These are phyloP conservation scores for Amniculicola lignicola DNA, from an alignment of 495 filamentous ascomycete species.

Conservation along the genomic window DNA sequence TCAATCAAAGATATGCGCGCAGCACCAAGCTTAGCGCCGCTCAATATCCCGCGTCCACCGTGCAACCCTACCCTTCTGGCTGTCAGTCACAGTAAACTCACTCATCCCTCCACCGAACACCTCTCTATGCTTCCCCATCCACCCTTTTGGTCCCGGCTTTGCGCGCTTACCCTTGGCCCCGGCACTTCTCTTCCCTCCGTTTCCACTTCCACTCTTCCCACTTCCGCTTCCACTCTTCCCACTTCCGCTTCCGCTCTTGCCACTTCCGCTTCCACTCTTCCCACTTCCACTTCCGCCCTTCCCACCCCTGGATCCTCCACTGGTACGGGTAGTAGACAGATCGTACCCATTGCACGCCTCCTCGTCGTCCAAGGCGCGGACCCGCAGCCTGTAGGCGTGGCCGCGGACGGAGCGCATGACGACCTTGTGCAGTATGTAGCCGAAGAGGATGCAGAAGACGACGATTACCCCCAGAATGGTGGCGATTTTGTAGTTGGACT, in stretches of 20 bases:
- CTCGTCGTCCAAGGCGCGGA: background rate
- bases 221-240: background rate
- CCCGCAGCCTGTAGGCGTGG: background rate
- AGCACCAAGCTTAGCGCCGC: too few relatives aligned
- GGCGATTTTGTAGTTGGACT: slow-evolving; percentile 8
- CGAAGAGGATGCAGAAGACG: slow-evolving; percentile 6
- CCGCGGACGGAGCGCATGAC: background rate
- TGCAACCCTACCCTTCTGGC: too few relatives aligned
- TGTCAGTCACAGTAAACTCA: too few relatives aligned
- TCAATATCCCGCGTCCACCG: too few relatives aligned
- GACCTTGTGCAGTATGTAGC: background rate
- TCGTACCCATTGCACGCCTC: background rate
- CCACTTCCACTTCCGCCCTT: background rate
- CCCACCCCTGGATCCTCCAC: background rate
- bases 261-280: background rate
- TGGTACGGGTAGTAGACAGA: background rate
- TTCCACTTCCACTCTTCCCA: too few relatives aligned
- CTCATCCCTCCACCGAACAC: too few relatives aligned
- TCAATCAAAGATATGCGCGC: too few relatives aligned
- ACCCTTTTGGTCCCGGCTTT: too few relatives aligned
- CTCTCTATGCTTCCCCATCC: too few relatives aligned
- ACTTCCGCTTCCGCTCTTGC: background rate
- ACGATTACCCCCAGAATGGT: background rate
- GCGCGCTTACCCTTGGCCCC: too few relatives aligned
- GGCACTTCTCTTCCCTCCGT: too few relatives aligned